Evolutionary conservation across 192 early-diverging fungal genomes (phyloP).

Genomic region (Obelidium mucronatum): DNA sequence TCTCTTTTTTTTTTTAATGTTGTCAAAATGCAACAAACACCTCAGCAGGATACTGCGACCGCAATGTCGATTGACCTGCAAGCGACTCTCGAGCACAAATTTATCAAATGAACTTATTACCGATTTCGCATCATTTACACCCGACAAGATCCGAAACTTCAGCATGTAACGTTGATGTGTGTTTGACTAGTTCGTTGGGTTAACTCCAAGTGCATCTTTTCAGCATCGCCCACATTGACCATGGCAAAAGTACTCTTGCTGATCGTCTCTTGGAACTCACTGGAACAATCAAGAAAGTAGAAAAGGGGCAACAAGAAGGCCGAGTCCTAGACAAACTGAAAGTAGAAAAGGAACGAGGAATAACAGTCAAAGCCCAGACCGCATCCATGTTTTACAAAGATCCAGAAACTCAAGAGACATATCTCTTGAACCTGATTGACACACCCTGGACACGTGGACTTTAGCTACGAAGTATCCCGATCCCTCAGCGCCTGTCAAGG

Average conservation of each 20-base stretch:
- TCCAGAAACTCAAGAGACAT: conserved; percentile 69
- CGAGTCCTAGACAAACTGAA: conserved; percentile 97
- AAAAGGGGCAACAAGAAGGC: conserved; percentile 63
- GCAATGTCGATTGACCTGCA: too few relatives aligned
- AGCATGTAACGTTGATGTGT: too few relatives aligned
- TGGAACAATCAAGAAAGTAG: conserved; percentile 32
- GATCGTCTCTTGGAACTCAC: conserved; percentile 93
- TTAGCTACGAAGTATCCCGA: conserved; percentile 94
- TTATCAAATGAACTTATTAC: neutral
- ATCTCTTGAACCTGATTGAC: conserved; percentile 95
- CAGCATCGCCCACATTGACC: too few relatives aligned
- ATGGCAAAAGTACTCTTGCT: conserved; percentile 81
- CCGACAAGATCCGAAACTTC: conserved; percentile 91
- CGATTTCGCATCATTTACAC: conserved; percentile 64
- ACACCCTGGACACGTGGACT: conserved; percentile 93
- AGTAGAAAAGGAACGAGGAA: conserved; percentile 95
- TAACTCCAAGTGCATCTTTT: too few relatives aligned
- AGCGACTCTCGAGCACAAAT: neutral
- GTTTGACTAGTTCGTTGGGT: too few relatives aligned
- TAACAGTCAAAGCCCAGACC: conserved; percentile 98
- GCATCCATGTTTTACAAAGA: conserved; percentile 93
- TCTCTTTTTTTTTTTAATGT: too few relatives aligned
- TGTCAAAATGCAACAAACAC: too few relatives aligned
- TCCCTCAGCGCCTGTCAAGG: conserved; percentile 93
- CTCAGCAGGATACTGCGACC: too few relatives aligned